Conservation (phyloP, 306 rosid species). For the Sicyos baderoa region DNA sequence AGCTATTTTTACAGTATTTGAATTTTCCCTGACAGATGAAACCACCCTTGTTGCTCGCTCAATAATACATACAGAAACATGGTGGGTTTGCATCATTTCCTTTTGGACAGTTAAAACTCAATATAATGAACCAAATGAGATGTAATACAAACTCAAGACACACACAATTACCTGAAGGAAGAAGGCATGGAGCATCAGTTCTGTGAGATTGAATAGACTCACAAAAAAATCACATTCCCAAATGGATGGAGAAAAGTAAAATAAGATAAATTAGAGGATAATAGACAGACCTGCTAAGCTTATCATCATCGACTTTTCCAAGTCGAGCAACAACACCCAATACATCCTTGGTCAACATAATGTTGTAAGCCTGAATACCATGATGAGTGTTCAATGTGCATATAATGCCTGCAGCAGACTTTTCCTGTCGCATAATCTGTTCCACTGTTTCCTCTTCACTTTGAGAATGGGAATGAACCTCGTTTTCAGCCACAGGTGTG, state of each 20-base stretch:
- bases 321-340: constrained; percentile 78
- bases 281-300: constrained; percentile 55
- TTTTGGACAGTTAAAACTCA: constrained; percentile 2
- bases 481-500: constrained; percentile 29
- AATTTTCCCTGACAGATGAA: neutral
- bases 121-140: neutral
- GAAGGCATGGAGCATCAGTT: neutral
- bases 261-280: neutral
- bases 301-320: constrained; percentile 53
- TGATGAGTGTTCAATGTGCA: constrained; percentile 51
- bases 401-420: constrained; percentile 57
- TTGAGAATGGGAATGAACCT: constrained; percentile 25
- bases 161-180: neutral
- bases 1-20: neutral
- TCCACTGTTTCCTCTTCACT: constrained; percentile 45
- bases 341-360: constrained; percentile 52
- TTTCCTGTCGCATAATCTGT: constrained; percentile 56
- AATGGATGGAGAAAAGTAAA: neutral
- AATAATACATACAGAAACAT: neutral
- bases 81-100: neutral
- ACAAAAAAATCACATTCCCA: neutral
- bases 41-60: no score
- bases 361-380: constrained; percentile 28
- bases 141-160: neutral
- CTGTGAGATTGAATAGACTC: neutral